These are phyloP conservation scores for Sphenostylis stenocarpa DNA, from an alignment of 306 rosid genomes.

Conservation along the genomic window DNA sequence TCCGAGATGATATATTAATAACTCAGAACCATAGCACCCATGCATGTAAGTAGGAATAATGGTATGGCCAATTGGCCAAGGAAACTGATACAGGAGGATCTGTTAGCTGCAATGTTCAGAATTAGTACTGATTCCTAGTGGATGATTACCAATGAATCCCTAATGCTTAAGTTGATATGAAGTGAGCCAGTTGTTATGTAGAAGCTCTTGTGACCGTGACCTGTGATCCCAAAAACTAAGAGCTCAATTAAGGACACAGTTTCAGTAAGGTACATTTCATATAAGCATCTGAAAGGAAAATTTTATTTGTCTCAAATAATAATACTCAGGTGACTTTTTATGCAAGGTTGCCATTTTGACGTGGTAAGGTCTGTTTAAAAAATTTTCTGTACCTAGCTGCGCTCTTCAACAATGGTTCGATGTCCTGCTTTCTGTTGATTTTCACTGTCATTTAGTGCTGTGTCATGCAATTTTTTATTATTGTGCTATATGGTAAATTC, in stretches of 20 bases:
- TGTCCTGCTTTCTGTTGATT: neutral
- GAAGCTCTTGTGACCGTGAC: neutral
- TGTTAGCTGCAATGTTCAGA: neutral
- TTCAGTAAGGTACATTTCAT: neutral
- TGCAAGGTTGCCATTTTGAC: neutral
- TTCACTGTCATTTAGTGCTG: neutral
- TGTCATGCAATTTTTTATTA: neutral
- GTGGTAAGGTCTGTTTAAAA: neutral
- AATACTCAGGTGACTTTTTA: neutral
- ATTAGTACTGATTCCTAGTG: neutral
- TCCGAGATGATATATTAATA: neutral
- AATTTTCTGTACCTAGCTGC: neutral
- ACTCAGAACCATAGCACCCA: neutral
- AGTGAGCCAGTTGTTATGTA: neutral
- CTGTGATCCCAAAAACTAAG: neutral
- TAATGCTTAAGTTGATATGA: neutral
- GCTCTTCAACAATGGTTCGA: neutral
- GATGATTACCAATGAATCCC: neutral
- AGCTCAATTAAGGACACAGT: neutral
- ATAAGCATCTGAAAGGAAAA: neutral
- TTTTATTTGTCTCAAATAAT: neutral
- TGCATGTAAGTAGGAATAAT: neutral
- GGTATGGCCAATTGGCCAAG: neutral
- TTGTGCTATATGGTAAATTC: slow-evolving; percentile 12
- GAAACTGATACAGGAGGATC: neutral